A percentile compares a stretch with the other conserved stretches of the same genome.
Conservation (phyloP, 2,329 filamentous ascomycete genomes). For the Scedosporium dehoogii region DNA sequence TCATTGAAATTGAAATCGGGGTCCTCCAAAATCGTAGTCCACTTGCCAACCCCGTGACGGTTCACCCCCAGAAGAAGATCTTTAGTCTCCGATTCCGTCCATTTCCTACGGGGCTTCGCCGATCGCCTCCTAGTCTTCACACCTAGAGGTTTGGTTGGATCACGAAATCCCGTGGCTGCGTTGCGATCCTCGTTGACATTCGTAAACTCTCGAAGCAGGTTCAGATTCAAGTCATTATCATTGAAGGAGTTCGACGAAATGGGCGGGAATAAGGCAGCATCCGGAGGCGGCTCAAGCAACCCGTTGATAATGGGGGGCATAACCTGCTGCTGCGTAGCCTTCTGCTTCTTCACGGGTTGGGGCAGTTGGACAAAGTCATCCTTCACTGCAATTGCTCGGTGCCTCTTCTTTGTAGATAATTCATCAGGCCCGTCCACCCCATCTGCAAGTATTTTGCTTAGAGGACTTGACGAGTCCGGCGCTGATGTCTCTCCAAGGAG, state of each 20-base stretch:
- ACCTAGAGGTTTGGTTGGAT: not conserved
- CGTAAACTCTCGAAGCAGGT: slow-evolving; percentile 31
- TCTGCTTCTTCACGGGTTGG: slow-evolving; percentile 55
- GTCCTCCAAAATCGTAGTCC: slow-evolving; percentile 55
- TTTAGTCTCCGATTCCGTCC: slow-evolving; percentile 56
- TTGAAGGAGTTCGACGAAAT: slow-evolving; percentile 49
- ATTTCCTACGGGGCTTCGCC: slow-evolving; percentile 49
- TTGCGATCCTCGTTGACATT: slow-evolving; percentile 19
- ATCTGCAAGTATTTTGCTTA: slow-evolving; percentile 37
- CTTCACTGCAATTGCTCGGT: slow-evolving; percentile 35
- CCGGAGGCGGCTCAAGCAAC: slow-evolving; percentile 50
- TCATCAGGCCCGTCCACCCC: slow-evolving; percentile 33
- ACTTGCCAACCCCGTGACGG: slow-evolving; percentile 54
- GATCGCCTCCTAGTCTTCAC: slow-evolving; percentile 41
- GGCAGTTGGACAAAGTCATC: slow-evolving; percentile 56
- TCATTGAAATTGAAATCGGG: slow-evolving; percentile 50
- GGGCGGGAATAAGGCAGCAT: slow-evolving; percentile 52
- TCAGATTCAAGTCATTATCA: slow-evolving; percentile 32
- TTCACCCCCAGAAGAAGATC: slow-evolving; percentile 51
- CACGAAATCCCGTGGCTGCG: not conserved
- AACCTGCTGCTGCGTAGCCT: slow-evolving; percentile 43
- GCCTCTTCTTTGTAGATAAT: slow-evolving; percentile 43
- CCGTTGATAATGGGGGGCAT: slow-evolving; percentile 58
- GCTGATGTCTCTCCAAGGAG: slow-evolving; percentile 28
- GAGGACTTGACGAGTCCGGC: slow-evolving; percentile 29